Base-by-base conservation (phyloP, 371 early-diverging fungal species). In the Vavraia culicis region DNA sequence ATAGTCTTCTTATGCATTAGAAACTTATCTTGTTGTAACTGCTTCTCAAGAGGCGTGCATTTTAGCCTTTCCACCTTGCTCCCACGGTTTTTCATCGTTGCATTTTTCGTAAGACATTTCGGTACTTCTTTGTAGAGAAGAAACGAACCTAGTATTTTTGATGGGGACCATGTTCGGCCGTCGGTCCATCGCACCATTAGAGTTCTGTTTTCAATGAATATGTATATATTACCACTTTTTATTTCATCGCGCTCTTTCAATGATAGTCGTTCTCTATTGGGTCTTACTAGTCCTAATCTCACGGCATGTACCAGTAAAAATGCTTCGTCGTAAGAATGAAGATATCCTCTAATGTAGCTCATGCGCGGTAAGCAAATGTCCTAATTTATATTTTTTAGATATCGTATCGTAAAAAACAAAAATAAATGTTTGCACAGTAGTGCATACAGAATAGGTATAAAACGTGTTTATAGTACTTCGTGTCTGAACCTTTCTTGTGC, bases 131-230 rank as follows among this genome's bases (percentile, higher is more conserved):
- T 54, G 49, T 71, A 71, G 4, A 71, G 13, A 15, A 71, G 53
- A 56, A 62, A 71, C 33, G 61, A 42, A 21, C 71, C 69, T 33
- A 37, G 35, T 56, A 71, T 68, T 40, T 65, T 65, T 5, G 69
- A 69, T 10, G 71, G 65, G 20, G 66, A 64, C 71, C 71, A 71
- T 0, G 54, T 49, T 38, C 55, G 50, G 10, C 71, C 68, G 46
- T 71, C 70, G 33, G 70, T 71, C 69, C 70, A 71, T 18, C 71
- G 52, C 13, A 45, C 53, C 9, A 70, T 68, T n/a, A 59, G 64
- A 39, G 56, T 57, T 27, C 55, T 59, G 7, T 38, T 47, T 31
- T 69, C 64, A 10, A 63, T 54, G 59, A 66, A 69, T 18, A 59
- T 59, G 52, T 52, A 69, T 35, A 69, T 66, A 34, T 56, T 42